Evolutionary conservation across 2,329 filamentous ascomycete species (phyloP).

Genomic region (Arthroderma sp.): DNA sequence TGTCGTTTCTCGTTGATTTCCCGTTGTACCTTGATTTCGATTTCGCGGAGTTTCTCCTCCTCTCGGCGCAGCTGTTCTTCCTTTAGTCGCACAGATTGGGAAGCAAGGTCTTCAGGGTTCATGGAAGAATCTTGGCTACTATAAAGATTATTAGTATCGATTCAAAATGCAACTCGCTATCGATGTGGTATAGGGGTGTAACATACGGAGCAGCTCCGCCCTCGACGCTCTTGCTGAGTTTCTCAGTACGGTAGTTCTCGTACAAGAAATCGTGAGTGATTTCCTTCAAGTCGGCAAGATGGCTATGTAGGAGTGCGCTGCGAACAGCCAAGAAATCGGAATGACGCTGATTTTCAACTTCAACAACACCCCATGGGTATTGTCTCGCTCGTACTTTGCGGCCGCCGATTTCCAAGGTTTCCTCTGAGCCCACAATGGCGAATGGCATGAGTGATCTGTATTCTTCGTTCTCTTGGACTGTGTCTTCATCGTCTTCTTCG

Average conservation of each 20-base stretch:
- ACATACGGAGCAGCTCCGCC: conserved; percentile 78
- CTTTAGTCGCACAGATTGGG: conserved; percentile 96
- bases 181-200: background rate
- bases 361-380: conserved; percentile 97
- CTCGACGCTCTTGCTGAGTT: conserved; percentile 98
- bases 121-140: conserved; percentile 11
- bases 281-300: conserved; percentile 96
- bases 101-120: conserved; percentile 77
- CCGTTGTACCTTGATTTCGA: conserved; percentile 98
- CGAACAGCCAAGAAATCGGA: conserved; percentile 97
- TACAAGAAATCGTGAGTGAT: conserved; percentile 99
- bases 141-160: conserved; percentile 2
- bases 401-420: conserved; percentile 84
- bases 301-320: conserved; percentile 91
- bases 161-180: background rate
- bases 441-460: conserved; percentile 96
- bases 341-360: conserved; percentile 98
- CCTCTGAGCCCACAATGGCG: conserved; percentile 95
- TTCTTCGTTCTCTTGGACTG: conserved; percentile 97
- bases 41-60: conserved; percentile 99
- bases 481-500: conserved; percentile 98
- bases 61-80: conserved; percentile 97
- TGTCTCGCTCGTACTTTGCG: conserved; percentile 87
- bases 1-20: conserved; percentile 99
- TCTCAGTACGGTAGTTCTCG: conserved; percentile 99